Percentiles rank a stretch among this genome's conserved stretches.
Evolutionary conservation across 2,329 filamentous ascomycete genomes (phyloP).

Genomic region (Penicillium digitatum): DNA sequence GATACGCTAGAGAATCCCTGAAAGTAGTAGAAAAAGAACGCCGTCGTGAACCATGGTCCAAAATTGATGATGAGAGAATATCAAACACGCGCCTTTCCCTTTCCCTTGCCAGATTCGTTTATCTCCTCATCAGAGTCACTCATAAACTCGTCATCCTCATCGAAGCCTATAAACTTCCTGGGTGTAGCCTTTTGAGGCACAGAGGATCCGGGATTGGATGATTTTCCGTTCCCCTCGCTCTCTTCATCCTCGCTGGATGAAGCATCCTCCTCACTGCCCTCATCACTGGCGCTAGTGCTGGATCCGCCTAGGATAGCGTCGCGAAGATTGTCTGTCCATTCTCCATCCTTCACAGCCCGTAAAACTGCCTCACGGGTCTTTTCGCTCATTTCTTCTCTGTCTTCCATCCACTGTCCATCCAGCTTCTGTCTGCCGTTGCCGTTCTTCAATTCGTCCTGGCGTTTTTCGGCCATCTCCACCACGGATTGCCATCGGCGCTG

Average conservation of each 20-base stretch:
- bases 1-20: constrained; percentile 7
- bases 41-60: constrained; percentile 18
- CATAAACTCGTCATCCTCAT: constrained; percentile 48
- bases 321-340: constrained; percentile 43
- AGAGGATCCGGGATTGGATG: constrained; percentile 23
- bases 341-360: constrained; percentile 63
- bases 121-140: constrained; percentile 39
- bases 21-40: constrained; percentile 12
- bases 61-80: constrained; percentile 4
- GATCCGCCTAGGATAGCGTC: constrained; percentile 35
- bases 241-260: constrained; percentile 36
- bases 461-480: constrained; percentile 75
- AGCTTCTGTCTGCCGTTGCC: constrained; percentile 64
- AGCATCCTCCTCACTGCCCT: constrained; percentile 33
- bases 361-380: constrained; percentile 74
- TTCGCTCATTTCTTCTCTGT: constrained; percentile 84
- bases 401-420: constrained; percentile 91
- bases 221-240: constrained; percentile 36
- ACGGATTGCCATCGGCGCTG: constrained; percentile 80
- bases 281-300: constrained; percentile 41
- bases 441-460: constrained; percentile 75
- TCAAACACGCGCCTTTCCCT: constrained; percentile 34
- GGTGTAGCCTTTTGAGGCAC: constrained; percentile 28
- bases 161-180: constrained; percentile 45
- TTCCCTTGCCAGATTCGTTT: constrained; percentile 34